Percentiles rank a stretch among this genome's conserved stretches.
Evolutionary conservation across 345 rosid species (phyloP).

Genomic region (Eucalyptus regnans): DNA sequence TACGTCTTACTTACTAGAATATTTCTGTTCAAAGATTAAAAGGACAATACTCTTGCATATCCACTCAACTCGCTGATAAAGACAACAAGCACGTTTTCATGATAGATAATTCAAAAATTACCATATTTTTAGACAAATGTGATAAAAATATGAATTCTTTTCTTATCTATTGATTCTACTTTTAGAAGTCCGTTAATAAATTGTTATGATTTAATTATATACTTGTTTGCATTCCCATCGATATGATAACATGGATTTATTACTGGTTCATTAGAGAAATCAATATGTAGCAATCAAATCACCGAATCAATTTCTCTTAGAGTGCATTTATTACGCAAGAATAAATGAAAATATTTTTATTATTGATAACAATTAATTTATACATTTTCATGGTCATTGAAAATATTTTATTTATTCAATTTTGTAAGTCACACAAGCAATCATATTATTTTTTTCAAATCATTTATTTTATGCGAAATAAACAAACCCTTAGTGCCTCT

Average conservation of each 20-base stretch:
- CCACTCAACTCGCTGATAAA: not conserved
- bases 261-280: not conserved
- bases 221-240: not conserved
- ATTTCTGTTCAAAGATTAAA: not conserved
- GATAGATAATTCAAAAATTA: not conserved
- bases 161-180: not conserved
- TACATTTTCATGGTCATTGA: too few relatives aligned
- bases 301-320: not conserved
- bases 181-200: not conserved
- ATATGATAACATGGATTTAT: fast-evolving
- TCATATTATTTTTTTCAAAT: too few relatives aligned
- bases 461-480: fast-evolving
- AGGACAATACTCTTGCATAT: not conserved
- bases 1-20: not conserved
- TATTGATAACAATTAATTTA: too few relatives aligned
- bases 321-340: not conserved
- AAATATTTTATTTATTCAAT: too few relatives aligned
- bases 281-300: not conserved
- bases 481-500: not conserved
- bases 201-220: too few relatives aligned
- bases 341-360: too few relatives aligned
- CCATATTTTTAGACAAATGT: not conserved
- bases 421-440: too few relatives aligned
- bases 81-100: not conserved
- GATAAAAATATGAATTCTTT: not conserved